Evolutionary conservation across 2,329 filamentous ascomycete genomes (phyloP).

Genomic region (Curvularia spicifera): DNA sequence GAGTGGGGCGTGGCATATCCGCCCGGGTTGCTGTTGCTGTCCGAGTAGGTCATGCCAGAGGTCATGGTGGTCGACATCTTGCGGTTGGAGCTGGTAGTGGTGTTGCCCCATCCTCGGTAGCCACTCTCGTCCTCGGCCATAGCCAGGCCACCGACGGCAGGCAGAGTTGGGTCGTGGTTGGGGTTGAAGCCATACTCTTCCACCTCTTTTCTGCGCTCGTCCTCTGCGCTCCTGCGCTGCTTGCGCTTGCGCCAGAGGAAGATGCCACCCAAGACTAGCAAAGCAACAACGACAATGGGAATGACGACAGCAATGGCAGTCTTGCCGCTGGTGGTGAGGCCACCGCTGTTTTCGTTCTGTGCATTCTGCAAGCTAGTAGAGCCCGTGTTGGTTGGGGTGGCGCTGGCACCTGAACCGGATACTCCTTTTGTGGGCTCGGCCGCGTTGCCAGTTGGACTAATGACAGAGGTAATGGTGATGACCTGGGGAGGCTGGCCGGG

Average conservation of each 20-base stretch:
- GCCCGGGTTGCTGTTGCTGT: constrained; percentile 65
- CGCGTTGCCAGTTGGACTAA: constrained; percentile 18
- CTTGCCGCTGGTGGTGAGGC: constrained; percentile 68
- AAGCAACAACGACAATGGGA: constrained; percentile 84
- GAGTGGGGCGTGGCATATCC: constrained; percentile 63
- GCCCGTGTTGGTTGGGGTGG: constrained; percentile 19
- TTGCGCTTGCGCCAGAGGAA: constrained; percentile 91
- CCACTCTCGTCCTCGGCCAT: constrained; percentile 79
- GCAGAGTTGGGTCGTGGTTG: constrained; percentile 88
- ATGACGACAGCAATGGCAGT: constrained; percentile 95
- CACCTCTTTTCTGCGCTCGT: constrained; percentile 91
- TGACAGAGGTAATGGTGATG: constrained; percentile 26
- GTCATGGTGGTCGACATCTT: constrained; percentile 92
- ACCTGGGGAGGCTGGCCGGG: constrained; percentile 28
- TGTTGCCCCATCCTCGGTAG: constrained; percentile 94
- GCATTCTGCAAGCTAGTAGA: constrained; percentile 21
- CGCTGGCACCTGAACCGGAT: constrained; percentile 10
- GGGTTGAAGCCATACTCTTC: constrained; percentile 98
- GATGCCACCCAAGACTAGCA: constrained; percentile 76
- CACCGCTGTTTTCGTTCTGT: constrained; percentile 31
- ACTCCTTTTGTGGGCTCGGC: constrained; percentile 13
- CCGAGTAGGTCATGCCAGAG: constrained; percentile 74
- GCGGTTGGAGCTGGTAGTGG: constrained; percentile 70
- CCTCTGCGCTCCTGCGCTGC: constrained; percentile 81
- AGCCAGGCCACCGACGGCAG: constrained; percentile 61